Evolutionary conservation across 108 stramenopile species (phyloP).

Genomic region (Mediolabrus comicus): DNA sequence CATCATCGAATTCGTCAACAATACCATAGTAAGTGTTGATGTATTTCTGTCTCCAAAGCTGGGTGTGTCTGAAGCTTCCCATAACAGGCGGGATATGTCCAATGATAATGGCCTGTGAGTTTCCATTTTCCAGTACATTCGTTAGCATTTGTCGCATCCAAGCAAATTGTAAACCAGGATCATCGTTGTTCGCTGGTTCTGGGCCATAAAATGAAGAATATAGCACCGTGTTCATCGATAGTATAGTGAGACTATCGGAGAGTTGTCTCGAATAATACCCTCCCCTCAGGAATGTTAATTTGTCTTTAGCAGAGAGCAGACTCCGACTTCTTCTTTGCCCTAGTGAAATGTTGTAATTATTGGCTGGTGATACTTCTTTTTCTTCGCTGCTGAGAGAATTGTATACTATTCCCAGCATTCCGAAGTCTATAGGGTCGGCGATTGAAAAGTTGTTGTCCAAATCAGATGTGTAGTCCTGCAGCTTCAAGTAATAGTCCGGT

Average conservation of each 20-base stretch:
- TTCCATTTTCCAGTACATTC: slow-evolving; percentile 7
- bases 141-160: slow-evolving; percentile 57
- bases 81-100: slow-evolving; percentile 71
- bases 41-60: slow-evolving; percentile 61
- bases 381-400: slow-evolving; percentile 2
- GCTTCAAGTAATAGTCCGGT: slow-evolving; percentile 67
- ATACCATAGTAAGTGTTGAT: slow-evolving; percentile 34
- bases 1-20: slow-evolving; percentile 30
- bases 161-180: slow-evolving; percentile 64
- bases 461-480: slow-evolving; percentile 12
- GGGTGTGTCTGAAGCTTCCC: slow-evolving; percentile 57
- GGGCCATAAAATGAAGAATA: slow-evolving; percentile 52
- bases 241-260: slow-evolving; percentile 35
- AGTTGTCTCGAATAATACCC: slow-evolving; percentile 61
- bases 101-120: slow-evolving; percentile 39
- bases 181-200: slow-evolving; percentile 35
- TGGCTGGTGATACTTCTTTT: neutral
- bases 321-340: slow-evolving; percentile 13
- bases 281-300: slow-evolving; percentile 52
- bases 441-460: slow-evolving; percentile 1
- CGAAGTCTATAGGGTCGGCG: slow-evolving; percentile 12
- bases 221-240: slow-evolving; percentile 66
- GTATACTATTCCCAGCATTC: slow-evolving; percentile 36
- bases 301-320: slow-evolving; percentile 26
- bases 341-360: neutral